Conservation (phyloP, 106 monocot species). For the Allium cepa region DNA sequence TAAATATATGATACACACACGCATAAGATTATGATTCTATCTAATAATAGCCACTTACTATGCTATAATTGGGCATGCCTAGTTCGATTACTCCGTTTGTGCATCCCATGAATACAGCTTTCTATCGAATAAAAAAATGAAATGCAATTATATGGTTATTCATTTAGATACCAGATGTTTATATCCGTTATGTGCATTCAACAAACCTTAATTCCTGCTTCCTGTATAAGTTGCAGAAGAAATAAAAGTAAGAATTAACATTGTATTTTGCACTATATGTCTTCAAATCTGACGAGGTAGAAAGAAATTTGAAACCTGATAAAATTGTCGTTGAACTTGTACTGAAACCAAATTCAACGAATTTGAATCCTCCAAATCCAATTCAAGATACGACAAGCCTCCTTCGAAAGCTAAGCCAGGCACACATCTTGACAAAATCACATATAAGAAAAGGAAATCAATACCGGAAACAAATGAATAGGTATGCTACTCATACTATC, state of each 20-base stretch:
- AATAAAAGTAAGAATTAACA: not conserved
- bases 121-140: slow-evolving; percentile 13
- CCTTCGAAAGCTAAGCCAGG: slow-evolving; percentile 57
- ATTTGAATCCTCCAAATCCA: slow-evolving; percentile 9
- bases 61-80: slow-evolving; percentile 20
- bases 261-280: not conserved
- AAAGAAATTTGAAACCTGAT: slow-evolving; percentile 24
- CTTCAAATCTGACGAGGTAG: too few relatives aligned
- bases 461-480: not conserved
- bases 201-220: slow-evolving; percentile 73
- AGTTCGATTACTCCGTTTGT: slow-evolving; percentile 61
- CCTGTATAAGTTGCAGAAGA: slow-evolving; percentile 26
- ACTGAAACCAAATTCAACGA: slow-evolving; percentile 25
- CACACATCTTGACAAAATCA: slow-evolving; percentile 23
- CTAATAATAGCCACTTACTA: slow-evolving; percentile 9
- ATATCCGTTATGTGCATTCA: not conserved
- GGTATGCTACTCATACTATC: not conserved
- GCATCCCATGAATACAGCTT: slow-evolving; percentile 58
- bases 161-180: not conserved
- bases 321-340: slow-evolving; percentile 52
- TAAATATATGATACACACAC: not conserved
- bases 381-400: slow-evolving; percentile 27
- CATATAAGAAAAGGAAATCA: not conserved
- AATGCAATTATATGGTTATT: not conserved
- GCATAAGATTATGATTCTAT: not conserved